Percentiles rank a stretch among this genome's conserved stretches.
These are phyloP conservation scores for Penicillium egyptiacum DNA, from an alignment of 495 filamentous ascomycete species.

Conservation along the genomic window DNA sequence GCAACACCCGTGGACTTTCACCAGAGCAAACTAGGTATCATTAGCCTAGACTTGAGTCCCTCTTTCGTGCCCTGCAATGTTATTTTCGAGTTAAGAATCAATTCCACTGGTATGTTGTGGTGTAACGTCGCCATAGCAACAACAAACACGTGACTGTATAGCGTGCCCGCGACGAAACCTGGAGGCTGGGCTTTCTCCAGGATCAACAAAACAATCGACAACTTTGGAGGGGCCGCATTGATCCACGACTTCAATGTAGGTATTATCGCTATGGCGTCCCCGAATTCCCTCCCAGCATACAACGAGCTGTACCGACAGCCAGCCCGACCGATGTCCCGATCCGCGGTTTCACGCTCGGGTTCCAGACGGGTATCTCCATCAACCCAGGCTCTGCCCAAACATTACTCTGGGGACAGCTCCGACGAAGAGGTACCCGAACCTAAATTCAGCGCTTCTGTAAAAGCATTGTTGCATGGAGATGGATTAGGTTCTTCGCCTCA, in stretches of 20 bases:
- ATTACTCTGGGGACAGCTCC: conserved; percentile 66
- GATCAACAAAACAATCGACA: conserved; percentile 35
- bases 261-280: conserved; percentile 39
- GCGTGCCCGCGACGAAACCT: conserved; percentile 27
- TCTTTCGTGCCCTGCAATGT: background rate
- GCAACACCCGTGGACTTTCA: background rate
- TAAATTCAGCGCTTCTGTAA: conserved; percentile 77
- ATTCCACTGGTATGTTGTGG: conserved; percentile 21
- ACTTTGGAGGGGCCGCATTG: conserved; percentile 30
- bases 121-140: conserved; percentile 26
- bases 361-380: conserved; percentile 44
- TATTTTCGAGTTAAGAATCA: background rate
- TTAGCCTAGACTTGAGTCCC: background rate
- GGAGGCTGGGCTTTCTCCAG: conserved; percentile 18
- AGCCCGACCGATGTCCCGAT: conserved; percentile 43
- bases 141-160: conserved; percentile 18
- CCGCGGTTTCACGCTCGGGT: conserved; percentile 41
- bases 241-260: conserved; percentile 37
- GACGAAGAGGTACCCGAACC: conserved; percentile 73
- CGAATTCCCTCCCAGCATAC: conserved; percentile 41
- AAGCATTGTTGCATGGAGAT: conserved; percentile 69
- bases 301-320: conserved; percentile 38
- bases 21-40: background rate
- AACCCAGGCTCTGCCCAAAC: conserved; percentile 29
- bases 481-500: conserved; percentile 55